Evolutionary conservation across 208 protist genomes (phyloP), one percentile per base, ranked within the genome.

Genomic region (Acanthamoeba healyi): DNA sequence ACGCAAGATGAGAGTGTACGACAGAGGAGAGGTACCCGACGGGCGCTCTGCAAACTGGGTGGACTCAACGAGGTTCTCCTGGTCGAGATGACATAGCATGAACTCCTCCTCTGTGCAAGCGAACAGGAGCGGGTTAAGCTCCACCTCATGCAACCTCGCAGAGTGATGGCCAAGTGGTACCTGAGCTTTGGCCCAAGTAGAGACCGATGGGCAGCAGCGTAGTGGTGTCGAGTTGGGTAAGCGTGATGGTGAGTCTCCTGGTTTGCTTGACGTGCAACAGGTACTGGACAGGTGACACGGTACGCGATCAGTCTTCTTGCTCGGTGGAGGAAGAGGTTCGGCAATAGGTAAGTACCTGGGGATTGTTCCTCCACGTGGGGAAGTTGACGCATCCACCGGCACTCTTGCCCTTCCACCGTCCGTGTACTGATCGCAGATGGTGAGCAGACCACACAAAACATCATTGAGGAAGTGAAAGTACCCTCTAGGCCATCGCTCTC

Each of bases 321-420:
- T 24, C 51, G 51, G 51, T 24, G 51, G 14, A 19, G 51, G 19
- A 58, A 19, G 51, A 58, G 19, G 51, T 24, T 10, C 19, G 19
- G 51, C 10, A 58, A 19, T 14, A 24, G 15, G 63, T 26, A 15
- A 9, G 22, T 79, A 79, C 67, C 51, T 91, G 84, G 32, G 91
- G 91, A 32, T 94, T 94, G 72, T 65, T 70, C 24, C 74, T 61
- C 65, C 70, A 82, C 0, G 70, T 94, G 44, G 65, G 49, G 38
- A 87, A 72, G 61, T 94, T 94, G 44, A 63, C 46, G 72, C 91
- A 94, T 38, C 91, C 91, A 24, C 91, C 91, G 12, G 70, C 65
- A 14, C 51, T 87, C 49, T 54, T 44, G 10, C 44, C 91, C 26
- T 87, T 63, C 91, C 91, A 94, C 44, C 51, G 26, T 12, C 88